Percentiles rank a stretch among this genome's conserved stretches.
Evolutionary conservation across 2,329 filamentous ascomycete genomes (phyloP).

Genomic region (Penicillium freii): DNA sequence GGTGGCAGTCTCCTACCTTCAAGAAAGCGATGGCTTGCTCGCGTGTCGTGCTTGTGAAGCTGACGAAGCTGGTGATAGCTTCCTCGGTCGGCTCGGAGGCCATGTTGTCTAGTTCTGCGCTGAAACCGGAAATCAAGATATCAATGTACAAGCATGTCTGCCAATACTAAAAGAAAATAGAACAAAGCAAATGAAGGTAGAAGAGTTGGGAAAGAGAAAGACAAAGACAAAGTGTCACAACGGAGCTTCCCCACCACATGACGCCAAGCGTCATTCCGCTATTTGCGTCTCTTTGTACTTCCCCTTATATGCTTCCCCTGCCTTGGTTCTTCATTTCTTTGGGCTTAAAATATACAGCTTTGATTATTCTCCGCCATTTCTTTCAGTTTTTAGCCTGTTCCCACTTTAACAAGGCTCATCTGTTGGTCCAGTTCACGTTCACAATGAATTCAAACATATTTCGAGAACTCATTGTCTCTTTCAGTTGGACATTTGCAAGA

Average conservation of each 20-base stretch:
- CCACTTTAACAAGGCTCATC: background rate
- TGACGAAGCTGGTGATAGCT: conserved; percentile 42
- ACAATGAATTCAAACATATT: background rate
- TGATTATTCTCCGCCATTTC: background rate
- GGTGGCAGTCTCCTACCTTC: conserved; percentile 31
- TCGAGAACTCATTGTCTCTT: background rate
- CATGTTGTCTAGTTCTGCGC: conserved; percentile 25
- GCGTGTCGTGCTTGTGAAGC: conserved; percentile 41
- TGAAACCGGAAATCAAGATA: background rate
- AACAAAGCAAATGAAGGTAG: background rate
- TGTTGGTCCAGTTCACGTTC: background rate
- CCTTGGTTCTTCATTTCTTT: background rate
- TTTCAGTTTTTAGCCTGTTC: background rate
- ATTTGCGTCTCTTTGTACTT: background rate
- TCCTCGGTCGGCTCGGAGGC: conserved; percentile 42
- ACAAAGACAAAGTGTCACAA: conserved; percentile 8
- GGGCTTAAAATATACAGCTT: background rate
- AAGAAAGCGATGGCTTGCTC: conserved; percentile 43
- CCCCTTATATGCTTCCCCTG: background rate
- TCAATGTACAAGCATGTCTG: background rate
- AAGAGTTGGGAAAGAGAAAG: conserved; percentile 1
- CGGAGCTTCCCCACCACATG: conserved; percentile 28
- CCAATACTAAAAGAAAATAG: background rate
- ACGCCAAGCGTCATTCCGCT: conserved; percentile 22
- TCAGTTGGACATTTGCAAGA: background rate